Conservation (phyloP, 305 asterid genomes). For the Euphrasia arctica region DNA sequence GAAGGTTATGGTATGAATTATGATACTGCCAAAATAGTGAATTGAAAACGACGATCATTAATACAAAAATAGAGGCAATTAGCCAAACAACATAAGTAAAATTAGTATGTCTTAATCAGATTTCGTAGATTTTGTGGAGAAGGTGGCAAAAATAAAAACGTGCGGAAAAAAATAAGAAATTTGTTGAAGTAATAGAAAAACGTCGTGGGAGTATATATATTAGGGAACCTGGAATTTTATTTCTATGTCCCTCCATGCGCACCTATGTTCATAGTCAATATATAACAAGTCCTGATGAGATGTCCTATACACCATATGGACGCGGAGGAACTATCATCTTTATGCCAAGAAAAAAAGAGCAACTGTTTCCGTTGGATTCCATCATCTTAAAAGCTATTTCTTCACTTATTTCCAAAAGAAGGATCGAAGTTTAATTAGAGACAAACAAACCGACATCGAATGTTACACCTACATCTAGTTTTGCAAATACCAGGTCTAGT, state of each 20-base stretch:
- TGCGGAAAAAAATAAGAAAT: too few relatives aligned
- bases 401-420: conserved; percentile 2
- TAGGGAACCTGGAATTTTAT: too few relatives aligned
- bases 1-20: not conserved
- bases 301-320: not conserved
- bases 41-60: too few relatives aligned
- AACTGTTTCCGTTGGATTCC: not conserved
- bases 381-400: not conserved
- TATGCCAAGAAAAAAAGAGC: not conserved
- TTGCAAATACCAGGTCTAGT: not conserved
- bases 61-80: too few relatives aligned
- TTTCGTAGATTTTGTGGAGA: too few relatives aligned
- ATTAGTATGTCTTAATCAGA: too few relatives aligned
- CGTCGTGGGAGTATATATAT: too few relatives aligned
- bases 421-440: conserved; percentile 1
- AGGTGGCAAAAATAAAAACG: too few relatives aligned
- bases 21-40: not conserved
- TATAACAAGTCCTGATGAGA: not conserved
- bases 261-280: too few relatives aligned
- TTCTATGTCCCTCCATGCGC: too few relatives aligned
- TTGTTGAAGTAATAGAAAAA: too few relatives aligned
- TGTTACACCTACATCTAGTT: not conserved
- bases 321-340: not conserved
- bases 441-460: not conserved
- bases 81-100: too few relatives aligned